Evolutionary conservation across 2,329 filamentous ascomycete genomes (phyloP), one percentile per base, ranked within the genome.

Genomic region (Thermothelomyces thermophilus): DNA sequence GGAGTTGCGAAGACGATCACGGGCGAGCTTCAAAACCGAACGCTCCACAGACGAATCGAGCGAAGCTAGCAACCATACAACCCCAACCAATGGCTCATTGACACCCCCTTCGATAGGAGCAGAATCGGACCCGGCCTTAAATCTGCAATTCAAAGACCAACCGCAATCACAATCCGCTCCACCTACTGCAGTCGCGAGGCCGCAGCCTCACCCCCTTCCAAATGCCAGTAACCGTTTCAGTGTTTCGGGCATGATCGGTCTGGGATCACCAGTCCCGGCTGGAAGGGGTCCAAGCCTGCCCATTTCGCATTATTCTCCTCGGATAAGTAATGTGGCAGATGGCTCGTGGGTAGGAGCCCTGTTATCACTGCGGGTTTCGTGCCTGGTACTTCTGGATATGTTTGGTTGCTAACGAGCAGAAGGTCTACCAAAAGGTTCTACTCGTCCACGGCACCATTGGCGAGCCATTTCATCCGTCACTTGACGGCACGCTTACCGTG

Each of bases 391-490:
- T 19, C 3, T 8, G 14, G 19, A 26, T 22, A 16, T 26, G 13
- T 11, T 10, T n/a, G 28, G 28, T 33, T 34, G 4, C 64, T 65
- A 49, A 66, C 58, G 56, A 26, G 16, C 35, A 30, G 33, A 58
- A 95, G 89, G 88, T 94, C 17, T 88, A 95, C 63, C 90, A 96
- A 72, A 96, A 95, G 65, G 79, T 94, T 8, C 74, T 96, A 17
- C 77, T 93, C 20, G 75, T 96, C 41, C 82, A 84, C 60, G 91
- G 91, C 44, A 83, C 86, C 42, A 84, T 95, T 58, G 89, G 86
- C 51, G 87, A 95, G 56, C 73, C 82, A 22, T 70, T 75, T 30
- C 75, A 82, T 46, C 79, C 80, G 63, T 73, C 80, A 46, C 68
- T 94, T 53, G 89, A 95, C 63, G 93, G 93, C 57, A 85, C 72